A percentile compares a stretch with the other conserved stretches of the same genome.
Evolutionary conservation across 2,329 filamentous ascomycete species (phyloP).

Genomic region (Cryphonectria radicalis): DNA sequence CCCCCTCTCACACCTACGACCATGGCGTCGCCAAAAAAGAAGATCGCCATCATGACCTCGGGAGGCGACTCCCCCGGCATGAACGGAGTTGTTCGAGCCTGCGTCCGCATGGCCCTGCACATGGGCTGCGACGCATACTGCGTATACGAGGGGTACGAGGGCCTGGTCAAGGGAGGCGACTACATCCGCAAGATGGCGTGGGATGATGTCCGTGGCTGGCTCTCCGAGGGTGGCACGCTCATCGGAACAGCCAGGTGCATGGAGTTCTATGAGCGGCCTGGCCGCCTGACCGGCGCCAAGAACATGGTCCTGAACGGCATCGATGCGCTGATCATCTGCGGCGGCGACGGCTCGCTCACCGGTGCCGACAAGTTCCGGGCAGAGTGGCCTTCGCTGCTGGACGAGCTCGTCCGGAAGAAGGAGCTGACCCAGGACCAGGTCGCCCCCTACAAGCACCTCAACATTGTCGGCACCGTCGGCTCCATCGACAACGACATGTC

Average conservation of each 20-base stretch:
- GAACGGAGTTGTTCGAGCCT: conserved; percentile 88
- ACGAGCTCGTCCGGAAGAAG: conserved; percentile 78
- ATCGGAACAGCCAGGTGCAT: conserved; percentile 95
- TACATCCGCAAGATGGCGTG: conserved; percentile 88
- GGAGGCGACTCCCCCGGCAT: conserved; percentile 94
- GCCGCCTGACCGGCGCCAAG: conserved; percentile 84
- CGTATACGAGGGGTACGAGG: conserved; percentile 94
- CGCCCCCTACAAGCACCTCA: conserved; percentile 80
- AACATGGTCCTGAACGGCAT: conserved; percentile 94
- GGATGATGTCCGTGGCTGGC: conserved; percentile 93
- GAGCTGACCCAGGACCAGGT: conserved; percentile 74
- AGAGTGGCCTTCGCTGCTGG: conserved; percentile 87
- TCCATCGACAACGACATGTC: conserved; percentile 99
- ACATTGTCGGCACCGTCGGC: conserved; percentile 94
- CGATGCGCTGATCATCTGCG: conserved; percentile 94
- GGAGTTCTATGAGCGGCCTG: conserved; percentile 87
- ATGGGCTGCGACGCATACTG: conserved; percentile 79
- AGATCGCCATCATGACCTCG: conserved; percentile 91
- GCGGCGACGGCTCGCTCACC: conserved; percentile 94
- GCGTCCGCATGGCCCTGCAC: conserved; percentile 89
- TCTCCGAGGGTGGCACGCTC: conserved; percentile 91
- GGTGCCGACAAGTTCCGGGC: conserved; percentile 91
- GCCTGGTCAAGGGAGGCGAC: conserved; percentile 84
- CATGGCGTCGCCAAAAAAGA: conserved; percentile 58
- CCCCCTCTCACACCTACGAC: conserved; percentile 30